phyloP scores from a whole-genome alignment of 208 protist genomes.

The Trypanosoma vivax region DNA sequence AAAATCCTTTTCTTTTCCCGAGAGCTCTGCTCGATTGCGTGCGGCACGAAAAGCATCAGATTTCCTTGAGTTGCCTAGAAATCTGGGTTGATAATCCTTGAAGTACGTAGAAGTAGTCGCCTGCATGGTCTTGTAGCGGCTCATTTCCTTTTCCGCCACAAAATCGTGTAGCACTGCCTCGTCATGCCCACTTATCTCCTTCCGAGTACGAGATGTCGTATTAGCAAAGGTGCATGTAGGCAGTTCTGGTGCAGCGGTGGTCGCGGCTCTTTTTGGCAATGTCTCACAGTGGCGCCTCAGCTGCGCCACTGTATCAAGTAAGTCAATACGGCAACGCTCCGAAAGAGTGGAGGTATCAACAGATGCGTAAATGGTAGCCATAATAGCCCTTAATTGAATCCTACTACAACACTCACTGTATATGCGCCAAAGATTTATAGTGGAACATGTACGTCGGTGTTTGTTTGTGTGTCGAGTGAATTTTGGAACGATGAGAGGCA shows the following conservation, averaged over 20 bases:
- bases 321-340: constrained; percentile 57
- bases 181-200: background rate
- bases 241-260: constrained; percentile 34
- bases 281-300: constrained; percentile 40
- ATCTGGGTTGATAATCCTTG: constrained; percentile 45
- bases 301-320: constrained; percentile 58
- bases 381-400: background rate
- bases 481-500: too few species aligned
- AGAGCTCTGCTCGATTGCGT: constrained; percentile 42
- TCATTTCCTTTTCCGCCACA: constrained; percentile 5
- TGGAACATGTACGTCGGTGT: too few species aligned
- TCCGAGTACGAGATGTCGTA: constrained; percentile 22
- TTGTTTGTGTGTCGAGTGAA: too few species aligned
- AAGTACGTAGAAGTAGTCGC: constrained; percentile 35
- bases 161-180: constrained; percentile 3
- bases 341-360: constrained; percentile 55
- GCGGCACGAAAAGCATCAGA: constrained; percentile 51
- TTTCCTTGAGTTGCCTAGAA: constrained; percentile 15
- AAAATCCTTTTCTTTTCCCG: constrained; percentile 69
- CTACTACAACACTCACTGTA: background rate
- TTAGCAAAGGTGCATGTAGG: constrained; percentile 32
- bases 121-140: constrained; percentile 28
- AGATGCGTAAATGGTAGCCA: constrained; percentile 60
- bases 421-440: constrained; percentile 2
- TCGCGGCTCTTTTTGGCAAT: constrained; percentile 52